Evolutionary conservation across 306 rosid genomes (phyloP).

Genomic region (Cicer pinnatifidum): DNA sequence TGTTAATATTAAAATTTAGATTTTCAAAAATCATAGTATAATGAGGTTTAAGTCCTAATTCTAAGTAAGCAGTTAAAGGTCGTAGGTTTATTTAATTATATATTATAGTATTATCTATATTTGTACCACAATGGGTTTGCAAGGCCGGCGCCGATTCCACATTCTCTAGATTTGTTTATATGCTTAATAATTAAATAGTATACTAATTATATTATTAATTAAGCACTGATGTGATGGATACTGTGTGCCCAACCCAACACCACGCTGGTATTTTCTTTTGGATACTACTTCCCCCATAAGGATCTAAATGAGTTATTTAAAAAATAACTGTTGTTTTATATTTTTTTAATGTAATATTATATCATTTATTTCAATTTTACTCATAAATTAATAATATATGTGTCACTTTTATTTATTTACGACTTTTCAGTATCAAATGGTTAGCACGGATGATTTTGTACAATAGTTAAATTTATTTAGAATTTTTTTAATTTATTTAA

Average conservation of each 20-base stretch:
- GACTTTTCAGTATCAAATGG: too few relatives aligned
- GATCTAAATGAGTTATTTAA: too few relatives aligned
- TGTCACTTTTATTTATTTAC: too few relatives aligned
- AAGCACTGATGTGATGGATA: not conserved
- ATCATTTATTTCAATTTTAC: too few relatives aligned
- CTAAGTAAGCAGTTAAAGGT: constrained; percentile 1
- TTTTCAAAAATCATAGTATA: not conserved
- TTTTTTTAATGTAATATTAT: too few relatives aligned
- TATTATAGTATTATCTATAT: not conserved
- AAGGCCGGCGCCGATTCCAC: constrained; percentile 79
- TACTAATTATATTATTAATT: not conserved
- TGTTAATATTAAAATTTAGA: not conserved
- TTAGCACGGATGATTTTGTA: too few relatives aligned
- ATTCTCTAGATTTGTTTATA: constrained; percentile 25
- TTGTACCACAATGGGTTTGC: constrained; percentile 39
- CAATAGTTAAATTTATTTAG: too few relatives aligned
- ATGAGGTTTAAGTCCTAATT: not conserved
- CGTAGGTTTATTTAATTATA: constrained; percentile 22
- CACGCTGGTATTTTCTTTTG: not conserved
- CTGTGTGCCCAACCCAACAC: constrained; percentile 14
- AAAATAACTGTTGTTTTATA: too few relatives aligned
- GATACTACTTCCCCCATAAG: too few relatives aligned
- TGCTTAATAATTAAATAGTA: not conserved
- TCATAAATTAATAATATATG: too few relatives aligned
- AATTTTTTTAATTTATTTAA: too few relatives aligned